Conservation (phyloP, 2,329 filamentous ascomycete genomes). For the Aureobasidium namibiae region DNA sequence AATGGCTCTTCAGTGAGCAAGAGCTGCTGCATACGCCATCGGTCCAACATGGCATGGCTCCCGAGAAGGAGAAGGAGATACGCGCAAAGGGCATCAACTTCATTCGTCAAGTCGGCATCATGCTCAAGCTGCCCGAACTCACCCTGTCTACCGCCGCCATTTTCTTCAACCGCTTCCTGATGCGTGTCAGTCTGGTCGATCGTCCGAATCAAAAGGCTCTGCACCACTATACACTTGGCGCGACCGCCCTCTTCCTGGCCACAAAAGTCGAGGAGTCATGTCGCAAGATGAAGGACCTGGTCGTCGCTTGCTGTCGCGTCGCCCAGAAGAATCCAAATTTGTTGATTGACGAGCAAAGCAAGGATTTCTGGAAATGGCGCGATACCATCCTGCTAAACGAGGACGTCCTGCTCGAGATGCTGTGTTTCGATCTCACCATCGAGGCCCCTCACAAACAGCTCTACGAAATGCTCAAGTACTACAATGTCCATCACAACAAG, state of each 20-base stretch:
- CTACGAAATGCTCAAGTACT: slow-evolving; percentile 68
- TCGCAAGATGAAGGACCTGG: slow-evolving; percentile 88
- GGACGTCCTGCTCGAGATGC: slow-evolving; percentile 79
- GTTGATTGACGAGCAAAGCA: slow-evolving; percentile 90
- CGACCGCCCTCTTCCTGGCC: slow-evolving; percentile 83
- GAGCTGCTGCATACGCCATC: slow-evolving; percentile 79
- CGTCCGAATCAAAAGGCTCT: slow-evolving; percentile 61
- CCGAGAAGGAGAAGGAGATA: slow-evolving; percentile 68
- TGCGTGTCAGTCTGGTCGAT: slow-evolving; percentile 75
- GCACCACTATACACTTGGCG: slow-evolving; percentile 90
- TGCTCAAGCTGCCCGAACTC: slow-evolving; percentile 84
- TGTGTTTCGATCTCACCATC: slow-evolving; percentile 90
- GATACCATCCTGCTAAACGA: slow-evolving; percentile 90
- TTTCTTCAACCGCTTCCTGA: slow-evolving; percentile 94
- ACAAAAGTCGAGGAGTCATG: slow-evolving; percentile 98
- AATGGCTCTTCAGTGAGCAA: slow-evolving; percentile 84
- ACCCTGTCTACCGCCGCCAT: slow-evolving; percentile 87
- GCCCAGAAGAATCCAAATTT: slow-evolving; percentile 90
- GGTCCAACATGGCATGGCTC: slow-evolving; percentile 69
- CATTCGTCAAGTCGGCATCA: slow-evolving; percentile 86
- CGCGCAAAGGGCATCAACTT: slow-evolving; percentile 93
- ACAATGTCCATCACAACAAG: slow-evolving; percentile 71
- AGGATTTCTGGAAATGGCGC: slow-evolving; percentile 97
- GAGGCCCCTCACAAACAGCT: slow-evolving; percentile 81
- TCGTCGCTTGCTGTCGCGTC: slow-evolving; percentile 86